Evolutionary conservation across 345 rosid species (phyloP).

Genomic region (Anacardium occidentale): DNA sequence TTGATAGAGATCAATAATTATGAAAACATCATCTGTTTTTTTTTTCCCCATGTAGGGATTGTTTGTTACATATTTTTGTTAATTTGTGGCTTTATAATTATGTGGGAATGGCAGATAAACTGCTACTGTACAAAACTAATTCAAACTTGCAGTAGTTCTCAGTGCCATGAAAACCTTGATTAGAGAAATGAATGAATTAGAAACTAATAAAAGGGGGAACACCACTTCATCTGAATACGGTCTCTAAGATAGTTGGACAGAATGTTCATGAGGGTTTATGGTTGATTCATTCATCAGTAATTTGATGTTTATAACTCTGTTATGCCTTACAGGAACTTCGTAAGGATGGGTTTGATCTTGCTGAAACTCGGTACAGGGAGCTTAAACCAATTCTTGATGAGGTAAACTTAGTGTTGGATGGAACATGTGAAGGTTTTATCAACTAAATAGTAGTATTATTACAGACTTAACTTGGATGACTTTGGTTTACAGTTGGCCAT

Average conservation of each 20-base stretch:
- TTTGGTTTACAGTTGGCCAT: slow-evolving; percentile 51
- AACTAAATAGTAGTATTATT: not conserved
- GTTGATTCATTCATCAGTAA: not conserved
- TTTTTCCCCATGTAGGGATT: not conserved
- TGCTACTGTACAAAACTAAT: not conserved
- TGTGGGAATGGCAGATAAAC: not conserved
- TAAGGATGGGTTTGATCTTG: slow-evolving; percentile 94
- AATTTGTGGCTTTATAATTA: not conserved
- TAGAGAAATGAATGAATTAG: not conserved
- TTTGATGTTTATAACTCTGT: not conserved
- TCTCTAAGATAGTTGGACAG: not conserved
- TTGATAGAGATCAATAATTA: not conserved
- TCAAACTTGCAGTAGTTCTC: no score
- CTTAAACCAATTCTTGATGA: slow-evolving; percentile 93
- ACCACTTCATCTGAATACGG: not conserved
- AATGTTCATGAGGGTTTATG: not conserved
- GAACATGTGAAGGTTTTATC: not conserved
- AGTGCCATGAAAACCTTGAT: not conserved
- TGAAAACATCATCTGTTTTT: not conserved
- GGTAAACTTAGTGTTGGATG: slow-evolving; percentile 36
- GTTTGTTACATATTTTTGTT: not conserved
- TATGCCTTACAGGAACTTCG: slow-evolving; percentile 93
- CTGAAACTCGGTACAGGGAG: slow-evolving; percentile 78
- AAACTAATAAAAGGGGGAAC: not conserved
- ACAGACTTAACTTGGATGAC: not conserved